Conservation (phyloP, 2,329 filamentous ascomycete genomes). For the Neofusicoccum cordaticola region DNA sequence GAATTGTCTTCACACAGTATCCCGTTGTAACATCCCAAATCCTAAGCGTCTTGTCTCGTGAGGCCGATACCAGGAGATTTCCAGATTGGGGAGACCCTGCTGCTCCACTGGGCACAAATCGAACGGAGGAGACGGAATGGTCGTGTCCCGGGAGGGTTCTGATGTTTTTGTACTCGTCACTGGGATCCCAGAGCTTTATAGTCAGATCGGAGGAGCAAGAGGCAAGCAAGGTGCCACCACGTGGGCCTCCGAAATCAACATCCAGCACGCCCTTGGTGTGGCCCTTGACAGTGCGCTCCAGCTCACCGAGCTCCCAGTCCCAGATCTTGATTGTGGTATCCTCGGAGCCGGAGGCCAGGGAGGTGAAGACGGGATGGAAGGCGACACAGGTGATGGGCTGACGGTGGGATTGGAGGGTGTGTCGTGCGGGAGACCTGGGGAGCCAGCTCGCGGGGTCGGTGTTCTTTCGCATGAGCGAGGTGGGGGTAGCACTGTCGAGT, state of each 20-base stretch:
- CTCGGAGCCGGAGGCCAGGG: constrained; percentile 84
- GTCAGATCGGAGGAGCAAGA: constrained; percentile 87
- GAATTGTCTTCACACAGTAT: constrained; percentile 86
- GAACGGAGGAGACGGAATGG: constrained; percentile 83
- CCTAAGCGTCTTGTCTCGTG: constrained; percentile 76
- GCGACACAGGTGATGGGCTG: constrained; percentile 80
- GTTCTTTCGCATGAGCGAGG: constrained; percentile 73
- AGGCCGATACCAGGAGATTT: constrained; percentile 82
- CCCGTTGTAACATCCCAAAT: constrained; percentile 94
- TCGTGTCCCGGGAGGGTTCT: constrained; percentile 87
- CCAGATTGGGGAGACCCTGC: constrained; percentile 74
- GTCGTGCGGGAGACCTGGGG: constrained; percentile 75
- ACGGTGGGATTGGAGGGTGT: constrained; percentile 80
- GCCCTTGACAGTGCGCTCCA: constrained; percentile 86
- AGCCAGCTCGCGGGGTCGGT: constrained; percentile 85
- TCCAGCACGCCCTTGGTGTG: constrained; percentile 87
- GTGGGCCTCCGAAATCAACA: constrained; percentile 84
- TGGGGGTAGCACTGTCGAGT: constrained; percentile 77
- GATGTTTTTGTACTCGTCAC: constrained; percentile 93
- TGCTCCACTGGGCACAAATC: constrained; percentile 82
- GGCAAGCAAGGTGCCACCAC: constrained; percentile 73
- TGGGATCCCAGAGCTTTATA: constrained; percentile 92
- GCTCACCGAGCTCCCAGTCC: constrained; percentile 92
- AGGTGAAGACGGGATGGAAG: constrained; percentile 89
- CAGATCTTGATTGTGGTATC: constrained; percentile 95